Evolutionary conservation across 1,139 yeast species (phyloP), one percentile per base, ranked within the genome.

Genomic region (Pichia sp.): DNA sequence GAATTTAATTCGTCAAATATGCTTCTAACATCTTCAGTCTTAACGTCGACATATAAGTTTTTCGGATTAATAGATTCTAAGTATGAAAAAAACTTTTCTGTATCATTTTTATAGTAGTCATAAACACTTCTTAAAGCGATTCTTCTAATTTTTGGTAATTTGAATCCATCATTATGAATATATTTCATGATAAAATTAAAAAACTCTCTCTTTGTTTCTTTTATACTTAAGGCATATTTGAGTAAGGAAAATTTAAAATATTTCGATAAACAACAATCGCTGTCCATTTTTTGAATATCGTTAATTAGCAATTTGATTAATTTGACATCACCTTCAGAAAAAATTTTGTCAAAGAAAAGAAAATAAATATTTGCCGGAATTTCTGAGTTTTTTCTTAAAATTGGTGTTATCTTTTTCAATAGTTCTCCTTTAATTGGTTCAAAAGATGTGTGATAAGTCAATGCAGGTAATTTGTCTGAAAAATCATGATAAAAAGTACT

Each of bases 241-340:
- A 39, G 22, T 9, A 35, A 18, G 5, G 33, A 21, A 31, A 39
- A 35, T n/a, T 24, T 25, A 22, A 39, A 39, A 16, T 23, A 15
- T 10, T 19, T 13, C 22, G 13, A 14, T 18, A 33, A 2, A 16
- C 19, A 28, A 19, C 18, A 5, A n/a, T 25, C 14, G 11, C 25
- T 9, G 10, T 27, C 10, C n/a, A 14, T 6, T 14, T 15, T n/a
- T 27, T 27, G 7, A 14, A 39, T 25, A 11, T 31, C 32, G 7
- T 26, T 11, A 10, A 34, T 31, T 5, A 35, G 10, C n/a, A 10
- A 15, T 16, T 34, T 26, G 3, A 33, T 21, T 11, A 16, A 6
- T 34, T 29, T n/a, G 3, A 27, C 22, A 16, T 20, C 26, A 27
- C 10, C 18, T 23, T 37, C 36, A 6, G 14, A 5, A n/a, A 36